Evolutionary conservation across 2,329 filamentous ascomycete species (phyloP), one percentile per base, ranked within the genome.

Genomic region (Aspergillus tanneri): DNA sequence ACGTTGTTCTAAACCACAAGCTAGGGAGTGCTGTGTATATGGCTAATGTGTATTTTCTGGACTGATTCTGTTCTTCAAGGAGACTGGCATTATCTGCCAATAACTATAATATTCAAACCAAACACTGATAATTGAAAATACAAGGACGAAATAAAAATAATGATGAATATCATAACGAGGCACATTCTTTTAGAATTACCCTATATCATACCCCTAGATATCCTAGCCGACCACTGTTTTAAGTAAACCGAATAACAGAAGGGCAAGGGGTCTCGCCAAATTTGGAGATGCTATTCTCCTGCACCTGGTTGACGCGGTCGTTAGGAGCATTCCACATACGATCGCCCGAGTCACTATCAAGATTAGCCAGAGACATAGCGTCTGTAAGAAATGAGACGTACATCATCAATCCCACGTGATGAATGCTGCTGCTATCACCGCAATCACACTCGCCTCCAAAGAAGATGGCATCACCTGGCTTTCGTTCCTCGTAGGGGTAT

Each of bases 1-100:
- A 84, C 51, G 68, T 83, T 1, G 80, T 83, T 3, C 72, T 75
- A 8, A 83, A 83, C 59, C 78, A 84, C 58, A 77, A 77, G 59
- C 78, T 25, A 19, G n/a, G n/a, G n/a, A n/a, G n/a, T n/a, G n/a
- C n/a, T 16, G 23, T 25, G 8, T 5, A 5, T 21, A n/a, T 16
- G 12, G 9, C 14, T 11, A 4, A 4, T 4, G 16, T 3, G 12
- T 18, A 1, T 11, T 19, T 34, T 5, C 2, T 8, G 9, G 2
- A 16, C 30, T 34, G 12, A 34, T n/a, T 19, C 2, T 19, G 8
- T 1, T 10, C 4, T 8, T 16, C 24, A 68, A 66, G 66, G 65
- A 5, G 82, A 76, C 60, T 24, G 79, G 80, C 19, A 64, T 69
- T 25, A 25, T 25, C 11, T n/a, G n/a, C n/a, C n/a, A n/a, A n/a